These are phyloP conservation scores for Backusella circina DNA, from an alignment of 192 early-diverging fungal species.

Conservation along the genomic window DNA sequence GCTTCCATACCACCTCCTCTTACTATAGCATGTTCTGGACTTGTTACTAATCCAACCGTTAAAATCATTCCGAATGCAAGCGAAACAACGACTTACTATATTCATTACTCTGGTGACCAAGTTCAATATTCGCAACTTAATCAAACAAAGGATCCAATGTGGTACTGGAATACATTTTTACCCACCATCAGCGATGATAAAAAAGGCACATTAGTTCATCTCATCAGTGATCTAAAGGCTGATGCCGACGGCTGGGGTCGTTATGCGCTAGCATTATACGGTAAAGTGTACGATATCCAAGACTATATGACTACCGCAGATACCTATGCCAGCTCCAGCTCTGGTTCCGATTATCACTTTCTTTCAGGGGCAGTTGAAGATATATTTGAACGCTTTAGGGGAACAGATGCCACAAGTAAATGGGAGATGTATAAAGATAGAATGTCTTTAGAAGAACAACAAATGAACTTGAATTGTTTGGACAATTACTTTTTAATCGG, in stretches of 20 bases:
- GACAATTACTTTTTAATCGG: conserved; percentile 66
- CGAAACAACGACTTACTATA: background rate
- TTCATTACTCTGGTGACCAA: conserved; percentile 27
- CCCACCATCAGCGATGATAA: conserved; percentile 48
- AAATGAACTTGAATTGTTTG: conserved; percentile 49
- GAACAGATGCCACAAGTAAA: conserved; percentile 46
- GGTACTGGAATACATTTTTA: conserved; percentile 35
- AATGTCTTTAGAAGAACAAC: conserved; percentile 18
- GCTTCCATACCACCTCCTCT: conserved; percentile 53
- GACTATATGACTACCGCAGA: conserved; percentile 52
- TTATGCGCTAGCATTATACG: conserved; percentile 50
- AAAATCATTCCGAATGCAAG: conserved; percentile 23
- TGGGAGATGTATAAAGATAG: conserved; percentile 31
- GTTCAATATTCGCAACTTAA: background rate
- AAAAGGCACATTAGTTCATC: conserved; percentile 67
- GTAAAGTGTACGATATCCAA: conserved; percentile 66
- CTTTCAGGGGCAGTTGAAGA: conserved; percentile 31
- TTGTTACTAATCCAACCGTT: conserved; percentile 27
- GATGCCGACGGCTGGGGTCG: conserved; percentile 41
- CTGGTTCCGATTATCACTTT: conserved; percentile 41
- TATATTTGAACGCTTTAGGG: conserved; percentile 41
- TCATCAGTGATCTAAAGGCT: conserved; percentile 49
- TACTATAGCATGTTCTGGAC: conserved; percentile 51
- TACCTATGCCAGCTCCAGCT: conserved; percentile 37
- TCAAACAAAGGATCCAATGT: conserved; percentile 15